Conservation (phyloP, 2,329 filamentous ascomycete species). For the Zarea fungicola region DNA sequence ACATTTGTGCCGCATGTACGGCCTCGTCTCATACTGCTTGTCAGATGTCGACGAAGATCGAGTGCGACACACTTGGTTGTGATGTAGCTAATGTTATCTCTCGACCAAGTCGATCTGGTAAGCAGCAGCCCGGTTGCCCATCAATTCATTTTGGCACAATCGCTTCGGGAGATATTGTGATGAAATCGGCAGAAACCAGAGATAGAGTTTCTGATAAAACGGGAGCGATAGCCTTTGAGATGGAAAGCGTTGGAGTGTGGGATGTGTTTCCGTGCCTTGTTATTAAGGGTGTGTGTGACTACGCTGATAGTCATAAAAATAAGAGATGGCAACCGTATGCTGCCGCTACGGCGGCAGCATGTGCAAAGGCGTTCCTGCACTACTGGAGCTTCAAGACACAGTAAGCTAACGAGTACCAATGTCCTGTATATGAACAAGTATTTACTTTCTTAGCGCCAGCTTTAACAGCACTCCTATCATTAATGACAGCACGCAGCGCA, state of each 20-base stretch:
- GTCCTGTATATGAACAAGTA: no score
- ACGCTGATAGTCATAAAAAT: constrained; percentile 34
- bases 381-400: no score
- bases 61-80: background rate
- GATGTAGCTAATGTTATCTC: background rate
- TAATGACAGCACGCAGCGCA: no score
- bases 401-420: no score
- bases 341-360: background rate
- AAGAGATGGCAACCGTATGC: constrained; percentile 26
- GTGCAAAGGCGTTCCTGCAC: background rate
- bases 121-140: background rate
- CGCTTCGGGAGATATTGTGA: constrained; percentile 26
- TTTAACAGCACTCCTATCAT: no score
- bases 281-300: constrained; percentile 33
- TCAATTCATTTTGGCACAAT: constrained; percentile 10
- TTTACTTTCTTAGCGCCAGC: no score
- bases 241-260: constrained; percentile 27
- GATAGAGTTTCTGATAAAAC: constrained; percentile 24
- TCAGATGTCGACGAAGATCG: no score
- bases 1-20: no score
- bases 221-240: constrained; percentile 25
- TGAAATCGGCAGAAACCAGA: constrained; percentile 29
- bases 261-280: constrained; percentile 27
- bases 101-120: background rate
- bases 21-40: no score